Base-by-base conservation (phyloP, 73 alveolate species). In the Loxodes magnus region DNA sequence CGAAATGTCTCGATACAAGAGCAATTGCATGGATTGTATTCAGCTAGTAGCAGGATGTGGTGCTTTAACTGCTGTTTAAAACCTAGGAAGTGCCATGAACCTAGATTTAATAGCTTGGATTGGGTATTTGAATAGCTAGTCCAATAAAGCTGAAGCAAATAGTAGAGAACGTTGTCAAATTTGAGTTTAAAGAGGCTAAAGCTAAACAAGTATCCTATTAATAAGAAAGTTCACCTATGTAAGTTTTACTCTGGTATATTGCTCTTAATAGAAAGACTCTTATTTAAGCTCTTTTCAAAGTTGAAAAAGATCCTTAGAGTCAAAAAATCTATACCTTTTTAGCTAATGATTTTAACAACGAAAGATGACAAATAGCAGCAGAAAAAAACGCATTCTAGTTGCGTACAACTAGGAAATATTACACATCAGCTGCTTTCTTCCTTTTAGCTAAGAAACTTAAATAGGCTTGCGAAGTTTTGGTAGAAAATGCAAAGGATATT, bases 311-410 rank as follows among this genome's bases (percentile, higher is more conserved):
- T 25, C 20, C 59, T 25, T 37, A 46, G n/a, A 46, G n/a, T 46
- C n/a, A 21, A 24, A 46, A 19, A 46, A 46, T 46, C 17, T 17
- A 17, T 10, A 46, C 50, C 9, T 46, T 46, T 46, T 12, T 46
- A 10, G 20, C 7, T 9, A 46, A 46, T 46, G 59, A 46, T 46
- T 46, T 46, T 2, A 21, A 14, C 7, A 9, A 16, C 7, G 10
- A 46, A 46, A 41, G 27, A 9, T 46, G 59, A 41, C 59, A 24
- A 25, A 41, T 46, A 0, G 27, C 22, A 46, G 59, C 59, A 24
- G 43, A 46, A 2, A 46, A 46, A 46, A 46, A 46, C 27, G 59
- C 59, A 10, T 46, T 46, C 27, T 37, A 46, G 39, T 23, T 46
- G 1, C 7, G 59, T 10, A 46, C n/a, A 2, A 37, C 22, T 25